phyloP scores from a whole-genome alignment of 2,329 filamentous ascomycete species.

The Trichophyton rubrum region DNA sequence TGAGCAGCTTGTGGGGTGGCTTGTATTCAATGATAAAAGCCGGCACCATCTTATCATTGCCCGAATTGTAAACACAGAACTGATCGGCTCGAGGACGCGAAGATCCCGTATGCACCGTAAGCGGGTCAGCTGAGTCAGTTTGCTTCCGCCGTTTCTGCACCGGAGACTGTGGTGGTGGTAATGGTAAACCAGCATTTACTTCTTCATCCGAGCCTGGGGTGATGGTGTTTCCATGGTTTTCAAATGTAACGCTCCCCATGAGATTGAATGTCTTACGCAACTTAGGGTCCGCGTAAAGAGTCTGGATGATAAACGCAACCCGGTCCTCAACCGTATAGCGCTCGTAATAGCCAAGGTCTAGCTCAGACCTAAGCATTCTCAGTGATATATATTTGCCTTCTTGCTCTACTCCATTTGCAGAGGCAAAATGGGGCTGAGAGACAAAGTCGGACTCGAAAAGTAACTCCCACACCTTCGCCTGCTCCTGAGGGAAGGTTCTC shows the following conservation, averaged over 20 bases:
- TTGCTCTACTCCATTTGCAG: slow-evolving; percentile 7
- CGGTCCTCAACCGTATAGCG: slow-evolving; percentile 7
- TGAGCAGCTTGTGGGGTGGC: slow-evolving; percentile 36
- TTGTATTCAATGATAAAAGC: slow-evolving; percentile 35
- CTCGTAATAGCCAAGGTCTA: slow-evolving; percentile 11
- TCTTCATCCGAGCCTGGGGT: neutral
- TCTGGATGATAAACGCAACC: slow-evolving; percentile 7
- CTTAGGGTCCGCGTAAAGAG: neutral
- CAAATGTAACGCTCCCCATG: slow-evolving; percentile 10
- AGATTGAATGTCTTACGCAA: slow-evolving; percentile 9
- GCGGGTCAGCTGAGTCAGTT: neutral
- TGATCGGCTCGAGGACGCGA: slow-evolving; percentile 21
- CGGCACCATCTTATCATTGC: slow-evolving; percentile 13
- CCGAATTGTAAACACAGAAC: slow-evolving; percentile 25
- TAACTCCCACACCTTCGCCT: slow-evolving; percentile 8
- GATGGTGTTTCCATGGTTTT: slow-evolving; percentile 14
- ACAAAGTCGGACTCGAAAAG: slow-evolving; percentile 5
- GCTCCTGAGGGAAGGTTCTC: slow-evolving; percentile 7
- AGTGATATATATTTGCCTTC: neutral
- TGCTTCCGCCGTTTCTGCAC: slow-evolving; percentile 4
- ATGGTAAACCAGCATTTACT: too few relatives aligned
- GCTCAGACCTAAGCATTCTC: slow-evolving; percentile 9
- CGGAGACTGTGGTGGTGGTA: neutral
- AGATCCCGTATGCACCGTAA: neutral
- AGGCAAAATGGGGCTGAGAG: slow-evolving; percentile 8